Evolutionary conservation across 805 yeast genomes (phyloP), one percentile per base, ranked within the genome.

Genomic region (Saturnispora serradocipensis): DNA sequence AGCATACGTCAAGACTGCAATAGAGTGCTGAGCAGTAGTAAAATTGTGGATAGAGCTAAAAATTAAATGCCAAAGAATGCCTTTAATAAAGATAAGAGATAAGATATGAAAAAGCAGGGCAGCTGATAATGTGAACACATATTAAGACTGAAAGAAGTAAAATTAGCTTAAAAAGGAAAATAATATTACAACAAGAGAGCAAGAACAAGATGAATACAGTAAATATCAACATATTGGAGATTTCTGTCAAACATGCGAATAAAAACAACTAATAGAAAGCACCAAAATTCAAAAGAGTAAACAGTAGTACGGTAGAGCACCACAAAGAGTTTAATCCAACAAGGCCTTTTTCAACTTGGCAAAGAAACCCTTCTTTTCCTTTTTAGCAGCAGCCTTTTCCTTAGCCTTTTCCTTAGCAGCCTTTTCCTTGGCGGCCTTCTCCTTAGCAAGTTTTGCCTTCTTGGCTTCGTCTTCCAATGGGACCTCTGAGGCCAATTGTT

Each of bases 291-390:
- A 18, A 45, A 13, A 45, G 25, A 30, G 34, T 30, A 47, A 28
- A 39, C 18, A 47, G 18, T 20, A 38, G 34, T 24, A 43, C 28
- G 34, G 34, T 30, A 30, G 13, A 30, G 4, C 34, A 13, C 34
- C 34, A 30, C 34, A 13, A 9, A 30, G 15, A 30, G 28, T n/a
- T 42, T 32, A 48, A 9, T 43, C 45, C 22, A 49, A 49, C 25
- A 49, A 30, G 28, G 47, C 38, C 47, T 49, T 49, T 15, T 30
- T 30, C 34, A 49, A 32, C 47, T 49, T 49, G 20, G 51, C 46
- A 43, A 49, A 49, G 30, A 49, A 43, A 10, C 51, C 51, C 22
- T 43, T 49, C 51, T 49, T 49, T 35, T 49, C 47, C 47, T 49
- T 49, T 36, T 34, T 43, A 9, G 38, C 42, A 38, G 42, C 42